These are phyloP conservation scores for Gastrolobium bilobum DNA, from an alignment of 306 rosid species.

Conservation along the genomic window DNA sequence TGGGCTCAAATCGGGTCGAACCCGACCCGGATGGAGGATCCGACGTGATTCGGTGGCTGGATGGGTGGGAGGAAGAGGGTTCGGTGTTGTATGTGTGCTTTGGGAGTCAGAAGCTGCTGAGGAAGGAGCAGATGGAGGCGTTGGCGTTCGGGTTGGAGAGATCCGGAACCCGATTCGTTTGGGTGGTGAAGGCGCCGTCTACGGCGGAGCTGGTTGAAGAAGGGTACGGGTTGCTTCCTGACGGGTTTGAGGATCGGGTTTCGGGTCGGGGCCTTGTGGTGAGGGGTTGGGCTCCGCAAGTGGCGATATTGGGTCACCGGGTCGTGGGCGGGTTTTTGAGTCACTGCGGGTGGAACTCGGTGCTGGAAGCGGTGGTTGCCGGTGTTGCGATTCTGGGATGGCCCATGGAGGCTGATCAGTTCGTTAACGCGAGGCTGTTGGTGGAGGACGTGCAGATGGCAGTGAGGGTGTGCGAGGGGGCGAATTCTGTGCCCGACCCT, in stretches of 20 bases:
- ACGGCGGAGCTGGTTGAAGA: conserved; percentile 21
- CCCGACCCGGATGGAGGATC: not conserved
- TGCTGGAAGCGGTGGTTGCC: conserved; percentile 56
- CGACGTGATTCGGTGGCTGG: conserved; percentile 59
- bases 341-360: conserved; percentile 63
- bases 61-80: conserved; percentile 57
- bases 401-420: conserved; percentile 94
- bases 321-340: conserved; percentile 54
- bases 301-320: conserved; percentile 43
- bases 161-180: conserved; percentile 60
- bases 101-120: conserved; percentile 74
- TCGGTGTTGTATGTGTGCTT: conserved; percentile 79
- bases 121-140: conserved; percentile 63
- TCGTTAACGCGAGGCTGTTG: conserved; percentile 61
- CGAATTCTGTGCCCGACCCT: conserved; percentile 61
- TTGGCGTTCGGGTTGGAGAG: conserved; percentile 73
- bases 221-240: conserved; percentile 53
- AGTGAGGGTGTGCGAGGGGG: conserved; percentile 61
- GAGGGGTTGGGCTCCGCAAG: conserved; percentile 51
- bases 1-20: conserved; percentile 33
- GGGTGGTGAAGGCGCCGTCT: conserved; percentile 62
- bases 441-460: conserved; percentile 68
- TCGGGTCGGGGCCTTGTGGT: conserved; percentile 58
- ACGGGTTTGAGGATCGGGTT: conserved; percentile 67
- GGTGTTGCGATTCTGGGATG: conserved; percentile 71